Evolutionary conservation across 805 yeast species (phyloP).

Genomic region (Zygoascus flipseniorum): DNA sequence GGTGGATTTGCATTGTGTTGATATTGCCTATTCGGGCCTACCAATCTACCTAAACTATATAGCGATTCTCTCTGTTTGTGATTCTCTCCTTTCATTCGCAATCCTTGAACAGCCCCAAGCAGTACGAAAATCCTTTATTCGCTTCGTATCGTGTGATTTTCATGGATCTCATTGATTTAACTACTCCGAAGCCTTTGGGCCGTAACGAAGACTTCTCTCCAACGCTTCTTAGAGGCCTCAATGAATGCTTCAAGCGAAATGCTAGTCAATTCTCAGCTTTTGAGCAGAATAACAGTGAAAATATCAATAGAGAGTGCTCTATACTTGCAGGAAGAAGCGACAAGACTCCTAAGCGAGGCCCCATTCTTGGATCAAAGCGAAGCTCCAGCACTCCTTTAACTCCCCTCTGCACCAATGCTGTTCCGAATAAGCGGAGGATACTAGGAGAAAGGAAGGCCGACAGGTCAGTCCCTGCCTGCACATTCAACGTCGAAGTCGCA

Average conservation of each 20-base stretch:
- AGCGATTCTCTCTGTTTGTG: no score
- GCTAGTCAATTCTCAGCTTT: background rate
- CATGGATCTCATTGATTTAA: conserved; percentile 13
- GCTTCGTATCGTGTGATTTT: no score
- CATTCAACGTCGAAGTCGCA: background rate
- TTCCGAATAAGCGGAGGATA: conserved; percentile 6
- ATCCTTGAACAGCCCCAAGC: no score
- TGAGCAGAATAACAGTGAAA: background rate
- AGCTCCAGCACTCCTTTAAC: conserved; percentile 12
- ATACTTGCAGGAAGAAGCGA: background rate
- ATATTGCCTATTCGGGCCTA: background rate
- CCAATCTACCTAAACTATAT: background rate
- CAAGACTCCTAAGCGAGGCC: background rate
- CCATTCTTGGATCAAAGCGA: conserved; percentile 3
- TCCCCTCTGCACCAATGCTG: conserved; percentile 6
- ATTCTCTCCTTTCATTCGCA: no score
- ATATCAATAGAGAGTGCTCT: background rate
- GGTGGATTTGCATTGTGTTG: background rate
- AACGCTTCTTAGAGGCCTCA: conserved; percentile 13
- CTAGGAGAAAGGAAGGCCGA: background rate
- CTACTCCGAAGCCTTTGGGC: conserved; percentile 9
- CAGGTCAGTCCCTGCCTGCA: background rate
- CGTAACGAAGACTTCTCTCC: conserved; percentile 14
- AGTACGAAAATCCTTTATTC: no score
- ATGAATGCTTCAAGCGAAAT: conserved; percentile 12